Evolutionary conservation across 257 asterid genomes (phyloP), one percentile per base, ranked within the genome.

Genomic region (Nicotiana paniculata): DNA sequence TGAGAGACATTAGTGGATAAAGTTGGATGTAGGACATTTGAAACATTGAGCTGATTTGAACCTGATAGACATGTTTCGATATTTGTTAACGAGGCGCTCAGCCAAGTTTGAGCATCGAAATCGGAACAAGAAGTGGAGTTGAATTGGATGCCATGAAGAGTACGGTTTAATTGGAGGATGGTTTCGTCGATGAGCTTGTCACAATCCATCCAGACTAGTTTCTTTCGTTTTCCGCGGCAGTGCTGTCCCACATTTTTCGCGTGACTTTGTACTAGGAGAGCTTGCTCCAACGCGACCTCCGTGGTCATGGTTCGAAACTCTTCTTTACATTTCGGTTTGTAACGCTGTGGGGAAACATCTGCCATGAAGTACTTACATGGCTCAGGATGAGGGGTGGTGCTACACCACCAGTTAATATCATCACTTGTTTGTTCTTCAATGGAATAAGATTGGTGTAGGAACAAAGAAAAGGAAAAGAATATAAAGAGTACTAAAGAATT

Each of bases 91-190:
- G 98, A 92, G 0, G 97, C 82, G 84, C 97, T 91, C 48, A 94
- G 94, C 98, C 98, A 94, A 26, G 97, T 94, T 53, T 93, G 98
- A 2, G 87, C 86, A 83, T 94, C 95, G 17, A 76, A 81, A 18
- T 77, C 88, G 1, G 85, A 39, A 61, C 83, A 66, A 0, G 70
- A 61, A 18, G 80, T 88, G 0, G 85, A 76, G 85, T 93, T 87
- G 3, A 83, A 66, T 57, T 0, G 68, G 26, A 83, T 82, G 79
- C 86, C 83, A 18, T 84, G 63, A 1, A 93, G 79, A 3, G 94
- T 87, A 28, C 77, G 74, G 84, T 88, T 90, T 6, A 95, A 80
- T 82, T 92, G 96, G 62, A 75, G 79, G 39, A 95, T 63, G 0
- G 97, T 87, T 69, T 85, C 75, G 3, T 86, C 89, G 12, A 93